Base-by-base conservation (phyloP, 2,329 filamentous ascomycete species). In the Alternaria conjuncta region DNA sequence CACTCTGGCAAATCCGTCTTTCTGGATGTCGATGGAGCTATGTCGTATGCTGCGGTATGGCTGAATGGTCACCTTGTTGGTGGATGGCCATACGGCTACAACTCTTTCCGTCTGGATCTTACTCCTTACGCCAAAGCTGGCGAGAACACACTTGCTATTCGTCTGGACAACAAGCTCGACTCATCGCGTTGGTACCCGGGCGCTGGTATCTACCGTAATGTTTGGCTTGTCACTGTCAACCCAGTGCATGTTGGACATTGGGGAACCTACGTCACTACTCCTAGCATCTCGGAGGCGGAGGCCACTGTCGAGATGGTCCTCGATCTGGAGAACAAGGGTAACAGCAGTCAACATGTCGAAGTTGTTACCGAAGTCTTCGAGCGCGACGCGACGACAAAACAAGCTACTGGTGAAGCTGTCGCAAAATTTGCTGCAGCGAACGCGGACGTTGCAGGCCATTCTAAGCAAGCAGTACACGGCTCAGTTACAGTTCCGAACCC, bases 161-260 rank as follows among this genome's bases (percentile, higher is more conserved):
- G 86, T 1, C 65, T 87, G 3, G 85, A 87, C 51, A 86, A 87
- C 63, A 78, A 82, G 0, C 43, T 81, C 0, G 79, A 85, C 15
- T 84, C 80, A 2, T 84, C 85, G 3, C 81, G 85, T 3, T 87
- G 84, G 84, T 87, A 87, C 63, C 85, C 85, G 5, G 85, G 86
- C 13, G 85, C 78, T 12, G 86, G 85, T 1, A 76, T 87, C 13
- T 87, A 87, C 68, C 82, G 85, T 1, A 86, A 86, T 61, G 78
- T 87, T 5, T 88, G 85, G 85, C 79, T 88, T 15, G 81, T 83
- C 36, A 86, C 84, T 60, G 82, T 83, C 11, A 74, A 82, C 36
- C 71, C 80, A 1, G 76, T 80, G 0, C 86, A 76, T 61, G 81
- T 88, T 4, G 82, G 74, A 9, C 83, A 87, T 47, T 85, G 78